Conservation (phyloP, 257 asterid species). For the Penstemon davidsonii region DNA sequence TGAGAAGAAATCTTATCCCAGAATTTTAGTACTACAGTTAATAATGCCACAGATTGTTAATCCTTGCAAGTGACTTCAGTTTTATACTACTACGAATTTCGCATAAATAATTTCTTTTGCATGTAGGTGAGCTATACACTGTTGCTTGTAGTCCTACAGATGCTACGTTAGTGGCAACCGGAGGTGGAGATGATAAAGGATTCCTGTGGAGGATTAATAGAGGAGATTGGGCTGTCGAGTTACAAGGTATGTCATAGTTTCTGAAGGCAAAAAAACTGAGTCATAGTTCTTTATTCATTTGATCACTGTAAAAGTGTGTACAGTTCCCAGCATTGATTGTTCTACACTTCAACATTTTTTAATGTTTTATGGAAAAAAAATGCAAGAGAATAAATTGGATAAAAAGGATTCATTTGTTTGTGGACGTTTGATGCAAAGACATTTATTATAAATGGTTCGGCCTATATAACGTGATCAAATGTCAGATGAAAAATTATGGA, state of each 20-base stretch:
- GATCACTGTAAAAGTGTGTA: not conserved
- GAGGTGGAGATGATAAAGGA: conserved; percentile 96
- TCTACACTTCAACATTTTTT: conserved; percentile 12
- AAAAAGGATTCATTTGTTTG: not conserved
- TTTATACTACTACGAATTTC: not conserved
- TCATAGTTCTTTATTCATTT: not conserved
- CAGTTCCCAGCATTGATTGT: conserved; percentile 1
- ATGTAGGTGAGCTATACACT: conserved; percentile 74
- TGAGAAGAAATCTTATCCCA: conserved; percentile 1
- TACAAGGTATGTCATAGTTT: conserved; percentile 56
- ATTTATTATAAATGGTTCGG: not conserved
- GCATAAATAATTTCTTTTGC: conserved; percentile 23
- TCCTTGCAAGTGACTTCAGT: not conserved
- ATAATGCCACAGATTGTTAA: not conserved
- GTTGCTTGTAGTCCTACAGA: conserved; percentile 84
- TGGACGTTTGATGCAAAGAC: not conserved
- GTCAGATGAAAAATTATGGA: conserved; percentile 5
- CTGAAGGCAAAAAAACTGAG: conserved; percentile 4
- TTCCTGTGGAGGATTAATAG: conserved; percentile 74
- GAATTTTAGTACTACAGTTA: conserved; percentile 3
- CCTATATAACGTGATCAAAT: conserved; percentile 5
- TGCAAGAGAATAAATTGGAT: conserved; percentile 11
- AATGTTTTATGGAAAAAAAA: conserved; percentile 5
- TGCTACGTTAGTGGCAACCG: conserved; percentile 82
- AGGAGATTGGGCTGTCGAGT: conserved; percentile 80